Evolutionary conservation across 495 filamentous ascomycete genomes (phyloP).

Genomic region (Terfezia claveryi): DNA sequence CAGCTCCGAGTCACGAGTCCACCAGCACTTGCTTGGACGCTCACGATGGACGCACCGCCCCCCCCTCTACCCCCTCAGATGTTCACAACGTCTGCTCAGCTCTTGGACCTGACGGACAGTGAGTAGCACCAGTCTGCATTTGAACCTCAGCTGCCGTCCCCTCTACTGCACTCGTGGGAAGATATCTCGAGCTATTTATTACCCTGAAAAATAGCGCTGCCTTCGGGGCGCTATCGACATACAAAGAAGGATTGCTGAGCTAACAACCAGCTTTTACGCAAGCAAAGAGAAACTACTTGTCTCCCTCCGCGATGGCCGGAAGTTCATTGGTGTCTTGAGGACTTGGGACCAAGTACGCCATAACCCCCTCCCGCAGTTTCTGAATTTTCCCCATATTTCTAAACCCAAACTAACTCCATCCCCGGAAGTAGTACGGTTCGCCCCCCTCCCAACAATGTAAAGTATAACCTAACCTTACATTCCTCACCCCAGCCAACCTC

Average conservation of each 20-base stretch:
- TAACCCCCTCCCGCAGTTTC: not conserved
- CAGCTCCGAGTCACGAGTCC: no score
- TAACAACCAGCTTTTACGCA: not conserved
- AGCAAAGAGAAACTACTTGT: constrained; percentile 72
- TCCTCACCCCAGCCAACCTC: constrained; percentile 47
- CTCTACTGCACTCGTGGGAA: no score
- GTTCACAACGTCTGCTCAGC: constrained; percentile 92
- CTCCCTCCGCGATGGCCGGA: constrained; percentile 74
- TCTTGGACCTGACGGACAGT: constrained; percentile 94
- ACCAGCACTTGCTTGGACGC: no score
- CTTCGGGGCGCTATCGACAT: no score
- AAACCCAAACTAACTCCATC: not conserved
- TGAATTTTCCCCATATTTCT: not conserved
- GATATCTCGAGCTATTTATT: no score
- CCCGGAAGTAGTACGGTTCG: not conserved
- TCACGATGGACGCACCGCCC: not conserved
- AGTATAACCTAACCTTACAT: not conserved
- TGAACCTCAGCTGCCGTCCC: no score
- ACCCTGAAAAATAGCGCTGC: no score
- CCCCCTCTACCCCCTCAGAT: constrained; percentile 58
- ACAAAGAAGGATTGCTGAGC: not conserved
- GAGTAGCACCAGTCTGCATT: constrained; percentile 19
- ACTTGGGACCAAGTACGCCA: constrained; percentile 96
- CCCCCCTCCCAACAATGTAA: no score
- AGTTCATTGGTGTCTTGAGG: constrained; percentile 73